A percentile compares a stretch with the other conserved stretches of the same genome.
Evolutionary conservation across 2,329 filamentous ascomycete species (phyloP).

Genomic region (Beauveria pseudobassiana): DNA sequence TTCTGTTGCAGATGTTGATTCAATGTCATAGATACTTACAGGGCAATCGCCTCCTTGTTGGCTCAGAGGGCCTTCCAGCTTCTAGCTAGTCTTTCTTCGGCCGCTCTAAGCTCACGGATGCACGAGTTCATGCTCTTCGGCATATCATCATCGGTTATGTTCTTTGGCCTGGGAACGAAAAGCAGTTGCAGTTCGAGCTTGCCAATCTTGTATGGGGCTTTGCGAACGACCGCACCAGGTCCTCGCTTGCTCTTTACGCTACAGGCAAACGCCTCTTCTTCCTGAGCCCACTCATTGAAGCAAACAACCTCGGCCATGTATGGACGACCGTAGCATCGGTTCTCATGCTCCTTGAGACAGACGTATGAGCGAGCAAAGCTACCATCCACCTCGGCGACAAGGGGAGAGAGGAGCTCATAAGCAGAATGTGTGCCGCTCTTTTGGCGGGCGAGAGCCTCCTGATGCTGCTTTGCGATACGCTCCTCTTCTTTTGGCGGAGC

Average conservation of each 20-base stretch:
- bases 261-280: slow-evolving; percentile 68
- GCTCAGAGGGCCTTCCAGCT: slow-evolving; percentile 85
- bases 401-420: slow-evolving; percentile 79
- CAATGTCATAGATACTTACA: slow-evolving; percentile 48
- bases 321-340: slow-evolving; percentile 78
- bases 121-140: slow-evolving; percentile 99
- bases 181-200: slow-evolving; percentile 90
- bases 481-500: slow-evolving; percentile 73
- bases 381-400: slow-evolving; percentile 75
- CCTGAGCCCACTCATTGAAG: slow-evolving; percentile 98
- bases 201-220: slow-evolving; percentile 92
- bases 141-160: slow-evolving; percentile 86
- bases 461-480: slow-evolving; percentile 55
- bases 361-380: slow-evolving; percentile 94
- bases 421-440: slow-evolving; percentile 59
- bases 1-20: slow-evolving; percentile 29
- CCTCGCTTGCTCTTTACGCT: slow-evolving; percentile 93
- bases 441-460: slow-evolving; percentile 57
- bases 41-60: slow-evolving; percentile 97
- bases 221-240: slow-evolving; percentile 61
- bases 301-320: slow-evolving; percentile 84
- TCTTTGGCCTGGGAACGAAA: slow-evolving; percentile 89
- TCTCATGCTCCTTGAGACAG: slow-evolving; percentile 86
- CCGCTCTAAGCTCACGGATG: slow-evolving; percentile 85
- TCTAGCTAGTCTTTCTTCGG: slow-evolving; percentile 69